phyloP scores from a whole-genome alignment of 441 rosid species.

The Macaranga tanarius region DNA sequence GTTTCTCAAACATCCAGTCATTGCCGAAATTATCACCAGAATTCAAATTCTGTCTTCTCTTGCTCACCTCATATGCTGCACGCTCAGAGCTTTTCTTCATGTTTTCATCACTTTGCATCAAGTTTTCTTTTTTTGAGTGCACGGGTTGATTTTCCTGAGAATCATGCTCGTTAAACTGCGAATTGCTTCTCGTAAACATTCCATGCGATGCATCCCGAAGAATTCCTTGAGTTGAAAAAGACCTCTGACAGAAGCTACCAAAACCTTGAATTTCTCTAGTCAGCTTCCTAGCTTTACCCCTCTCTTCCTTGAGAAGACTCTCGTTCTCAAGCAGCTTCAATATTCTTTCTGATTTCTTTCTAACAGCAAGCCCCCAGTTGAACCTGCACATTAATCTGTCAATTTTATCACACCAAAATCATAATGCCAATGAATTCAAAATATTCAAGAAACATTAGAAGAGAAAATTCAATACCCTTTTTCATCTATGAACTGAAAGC shows the following conservation, averaged over 20 bases:
- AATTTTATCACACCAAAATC: background rate
- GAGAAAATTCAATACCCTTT: constrained; percentile 51
- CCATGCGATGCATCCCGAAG: constrained; percentile 36
- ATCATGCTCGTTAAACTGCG: constrained; percentile 42
- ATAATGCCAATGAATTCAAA: background rate
- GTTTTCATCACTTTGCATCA: constrained; percentile 20
- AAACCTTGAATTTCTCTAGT: constrained; percentile 85
- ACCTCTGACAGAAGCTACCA: constrained; percentile 63
- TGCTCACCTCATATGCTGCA: background rate
- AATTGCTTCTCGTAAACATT: constrained; percentile 51
- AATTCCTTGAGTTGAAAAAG: constrained; percentile 37
- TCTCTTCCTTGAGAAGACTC: constrained; percentile 64
- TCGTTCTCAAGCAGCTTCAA: constrained; percentile 66
- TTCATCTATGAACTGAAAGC: constrained; percentile 75
- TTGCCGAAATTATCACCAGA: constrained; percentile 16
- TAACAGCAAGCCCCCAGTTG: constrained; percentile 85
- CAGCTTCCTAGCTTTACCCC: constrained; percentile 71
- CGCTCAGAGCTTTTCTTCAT: constrained; percentile 8
- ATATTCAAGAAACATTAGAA: background rate
- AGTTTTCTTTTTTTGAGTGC: constrained; percentile 12
- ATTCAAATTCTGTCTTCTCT: constrained; percentile 16
- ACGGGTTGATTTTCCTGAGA: constrained; percentile 38
- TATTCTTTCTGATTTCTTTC: constrained; percentile 74
- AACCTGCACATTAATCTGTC: constrained; percentile 43
- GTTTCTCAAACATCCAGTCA: constrained; percentile 26